A percentile compares a stretch with the other conserved stretches of the same genome.
These are phyloP conservation scores for Macrocybe sp. DNA, from an alignment of 1,284 basidiomycete species.

Conservation along the genomic window DNA sequence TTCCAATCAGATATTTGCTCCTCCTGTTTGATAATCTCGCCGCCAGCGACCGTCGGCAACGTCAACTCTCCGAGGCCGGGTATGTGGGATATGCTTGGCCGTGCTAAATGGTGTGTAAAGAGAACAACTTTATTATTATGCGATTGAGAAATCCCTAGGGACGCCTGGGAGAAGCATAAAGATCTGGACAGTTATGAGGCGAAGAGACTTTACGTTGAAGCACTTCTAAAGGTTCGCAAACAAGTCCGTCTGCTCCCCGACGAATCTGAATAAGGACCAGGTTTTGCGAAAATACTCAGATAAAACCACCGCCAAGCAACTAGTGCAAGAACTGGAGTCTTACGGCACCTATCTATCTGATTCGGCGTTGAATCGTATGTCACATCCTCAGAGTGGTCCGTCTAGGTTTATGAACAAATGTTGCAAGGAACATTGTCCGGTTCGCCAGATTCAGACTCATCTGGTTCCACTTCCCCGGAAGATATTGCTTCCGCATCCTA, in stretches of 20 bases:
- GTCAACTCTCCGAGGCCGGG: slow-evolving; percentile 78
- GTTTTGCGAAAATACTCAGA: slow-evolving; percentile 81
- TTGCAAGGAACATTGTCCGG: slow-evolving; percentile 36
- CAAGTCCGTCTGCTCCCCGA: background rate
- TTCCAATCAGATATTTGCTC: slow-evolving; percentile 70
- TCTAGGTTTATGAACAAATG: slow-evolving; percentile 8
- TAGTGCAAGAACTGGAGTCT: slow-evolving; percentile 81
- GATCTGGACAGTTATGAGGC: slow-evolving; percentile 78
- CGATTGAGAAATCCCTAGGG: slow-evolving; percentile 51
- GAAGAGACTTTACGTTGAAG: slow-evolving; percentile 88
- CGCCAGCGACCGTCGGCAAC: slow-evolving; percentile 77
- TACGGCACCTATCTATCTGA: slow-evolving; percentile 69
- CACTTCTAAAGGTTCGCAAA: slow-evolving; percentile 68
- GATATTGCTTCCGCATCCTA: slow-evolving; percentile 19
- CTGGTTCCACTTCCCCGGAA: slow-evolving; percentile 52
- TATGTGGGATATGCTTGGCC: slow-evolving; percentile 88
- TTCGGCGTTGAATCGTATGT: slow-evolving; percentile 66
- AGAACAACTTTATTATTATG: background rate
- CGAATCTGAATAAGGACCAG: slow-evolving; percentile 32
- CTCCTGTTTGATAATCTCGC: slow-evolving; percentile 2
- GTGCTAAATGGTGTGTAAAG: slow-evolving; percentile 82
- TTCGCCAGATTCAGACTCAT: slow-evolving; percentile 54
- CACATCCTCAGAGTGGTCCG: background rate
- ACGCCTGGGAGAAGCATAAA: slow-evolving; percentile 91
- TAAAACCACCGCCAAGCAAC: slow-evolving; percentile 69